Conservation (phyloP, 2,329 filamentous ascomycete genomes). For the Xylariaceae sp. region DNA sequence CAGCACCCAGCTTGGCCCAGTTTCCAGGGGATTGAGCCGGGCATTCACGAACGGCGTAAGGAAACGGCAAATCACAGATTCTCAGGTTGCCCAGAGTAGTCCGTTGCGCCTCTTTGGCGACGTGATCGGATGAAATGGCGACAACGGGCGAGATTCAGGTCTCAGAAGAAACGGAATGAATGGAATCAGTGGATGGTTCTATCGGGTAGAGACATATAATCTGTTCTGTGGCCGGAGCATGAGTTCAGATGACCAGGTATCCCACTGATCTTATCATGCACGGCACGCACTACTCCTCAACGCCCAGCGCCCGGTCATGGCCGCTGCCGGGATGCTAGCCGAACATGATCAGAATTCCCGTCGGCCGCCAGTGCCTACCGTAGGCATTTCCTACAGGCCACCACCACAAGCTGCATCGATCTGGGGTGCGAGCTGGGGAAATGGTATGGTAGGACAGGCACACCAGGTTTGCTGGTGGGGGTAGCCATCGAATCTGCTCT, state of each 20-base stretch:
- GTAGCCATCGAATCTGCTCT: slow-evolving; percentile 9
- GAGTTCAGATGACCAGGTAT: slow-evolving; percentile 19
- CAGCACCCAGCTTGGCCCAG: slow-evolving; percentile 1
- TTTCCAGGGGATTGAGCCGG: slow-evolving; percentile 13
- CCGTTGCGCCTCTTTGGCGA: background rate
- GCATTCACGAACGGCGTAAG: slow-evolving; percentile 6
- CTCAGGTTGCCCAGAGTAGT: background rate
- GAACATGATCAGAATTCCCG: slow-evolving; percentile 9
- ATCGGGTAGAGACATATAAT: slow-evolving; percentile 28
- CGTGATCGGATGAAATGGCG: background rate
- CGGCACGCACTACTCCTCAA: slow-evolving; percentile 8
- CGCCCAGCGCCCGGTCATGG: slow-evolving; percentile 17
- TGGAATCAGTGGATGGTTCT: slow-evolving; percentile 11
- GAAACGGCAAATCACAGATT: background rate
- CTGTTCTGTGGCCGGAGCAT: slow-evolving; percentile 18
- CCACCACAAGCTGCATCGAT: slow-evolving; percentile 25
- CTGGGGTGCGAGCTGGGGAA: slow-evolving; percentile 25
- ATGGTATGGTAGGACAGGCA: slow-evolving; percentile 25
- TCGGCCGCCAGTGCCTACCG: slow-evolving; percentile 3
- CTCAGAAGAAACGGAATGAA: slow-evolving; percentile 9
- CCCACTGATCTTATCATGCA: slow-evolving; percentile 17
- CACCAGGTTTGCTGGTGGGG: slow-evolving; percentile 17
- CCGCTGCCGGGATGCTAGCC: slow-evolving; percentile 8
- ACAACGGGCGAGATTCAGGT: slow-evolving; percentile 4
- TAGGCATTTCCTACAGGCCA: slow-evolving; percentile 1